Evolutionary conservation across 148 eudicot species (phyloP), one percentile per base, ranked within the genome.

Genomic region (Rhododendron griersonianum): DNA sequence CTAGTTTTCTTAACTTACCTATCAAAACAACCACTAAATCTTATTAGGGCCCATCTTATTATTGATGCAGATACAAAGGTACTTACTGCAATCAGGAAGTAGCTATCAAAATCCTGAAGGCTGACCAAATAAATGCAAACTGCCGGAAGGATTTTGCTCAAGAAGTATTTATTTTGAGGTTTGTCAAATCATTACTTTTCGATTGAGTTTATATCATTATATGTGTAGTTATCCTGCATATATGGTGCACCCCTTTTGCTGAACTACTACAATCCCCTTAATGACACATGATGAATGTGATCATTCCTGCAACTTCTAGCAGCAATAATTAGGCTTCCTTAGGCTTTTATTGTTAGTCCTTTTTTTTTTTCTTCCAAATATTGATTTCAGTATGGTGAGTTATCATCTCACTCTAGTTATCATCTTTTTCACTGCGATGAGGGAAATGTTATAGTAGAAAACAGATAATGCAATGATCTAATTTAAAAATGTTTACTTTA

Each of bases 101-200:
- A 88, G 99, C 98, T 85, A 93, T 98, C 78, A 98, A 98, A 89
- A 90, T 98, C 84, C 95, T 98, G 75, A 98, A 98, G 89, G n/a
- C n/a, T 85, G 98, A 98, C 88, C 95, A 95, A 69, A 89, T 98
- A 84, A 92, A 90, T 84, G 81, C 93, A 71, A 96, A 95, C 78
- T 86, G 94, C 85, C 98, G 94, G 91, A 94, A 88, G 86, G 99
- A 98, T 89, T 98, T 98, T 86, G 99, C 93, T 28, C 99, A 98
- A 87, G 99, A 98, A 94, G 99, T 98, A 25, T 95, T 90, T 86
- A 98, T 98, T 61, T 93, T 98, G 98, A 98, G 99, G 99, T 98
- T 63, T 78, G 94, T 77, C 74, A 50, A 47, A 3, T 74, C 45
- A 15, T 84, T 33, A 73, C 69, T 1, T 51, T n/a, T 67, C 39